Evolutionary conservation across 176 grass and related monocot species (phyloP).

Genomic region (Typha latifolia): DNA sequence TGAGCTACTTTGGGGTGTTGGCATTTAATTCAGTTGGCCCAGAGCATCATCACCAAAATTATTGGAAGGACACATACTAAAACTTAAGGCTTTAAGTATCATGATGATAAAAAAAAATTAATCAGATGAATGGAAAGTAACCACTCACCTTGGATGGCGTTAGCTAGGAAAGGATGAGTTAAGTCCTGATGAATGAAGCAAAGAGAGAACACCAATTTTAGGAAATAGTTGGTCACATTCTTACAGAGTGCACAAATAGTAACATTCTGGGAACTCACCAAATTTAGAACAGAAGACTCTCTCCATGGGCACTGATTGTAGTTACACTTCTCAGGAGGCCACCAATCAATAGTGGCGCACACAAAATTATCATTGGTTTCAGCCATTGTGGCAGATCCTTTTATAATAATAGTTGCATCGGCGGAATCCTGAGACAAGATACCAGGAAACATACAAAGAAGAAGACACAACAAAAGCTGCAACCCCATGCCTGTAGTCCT

Average conservation of each 20-base stretch:
- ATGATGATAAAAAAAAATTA: not conserved
- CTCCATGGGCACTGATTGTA: constrained; percentile 93
- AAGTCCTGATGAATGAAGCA: constrained; percentile 44
- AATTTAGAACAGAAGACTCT: constrained; percentile 66
- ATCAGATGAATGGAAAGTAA: not conserved
- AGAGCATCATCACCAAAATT: no score
- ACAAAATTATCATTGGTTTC: constrained; percentile 64
- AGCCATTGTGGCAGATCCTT: constrained; percentile 52
- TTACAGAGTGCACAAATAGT: not conserved
- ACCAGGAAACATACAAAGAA: constrained; percentile 27
- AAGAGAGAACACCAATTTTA: not conserved
- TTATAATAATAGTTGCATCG: constrained; percentile 55
- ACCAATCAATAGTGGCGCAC: constrained; percentile 96
- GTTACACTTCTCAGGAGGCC: constrained; percentile 94
- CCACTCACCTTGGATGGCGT: constrained; percentile 67
- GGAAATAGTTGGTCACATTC: constrained; percentile 1
- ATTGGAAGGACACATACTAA: no score
- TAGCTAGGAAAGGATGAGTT: constrained; percentile 64
- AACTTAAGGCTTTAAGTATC: not conserved
- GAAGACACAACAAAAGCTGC: constrained; percentile 27
- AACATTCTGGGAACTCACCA: constrained; percentile 37
- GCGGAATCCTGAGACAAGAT: constrained; percentile 43
- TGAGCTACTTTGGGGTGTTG: no score
- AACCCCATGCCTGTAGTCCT: constrained; percentile 10
- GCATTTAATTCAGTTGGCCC: no score